Base-by-base conservation (phyloP, 1,284 basidiomycete genomes). In the Ganoderma boninense region DNA sequence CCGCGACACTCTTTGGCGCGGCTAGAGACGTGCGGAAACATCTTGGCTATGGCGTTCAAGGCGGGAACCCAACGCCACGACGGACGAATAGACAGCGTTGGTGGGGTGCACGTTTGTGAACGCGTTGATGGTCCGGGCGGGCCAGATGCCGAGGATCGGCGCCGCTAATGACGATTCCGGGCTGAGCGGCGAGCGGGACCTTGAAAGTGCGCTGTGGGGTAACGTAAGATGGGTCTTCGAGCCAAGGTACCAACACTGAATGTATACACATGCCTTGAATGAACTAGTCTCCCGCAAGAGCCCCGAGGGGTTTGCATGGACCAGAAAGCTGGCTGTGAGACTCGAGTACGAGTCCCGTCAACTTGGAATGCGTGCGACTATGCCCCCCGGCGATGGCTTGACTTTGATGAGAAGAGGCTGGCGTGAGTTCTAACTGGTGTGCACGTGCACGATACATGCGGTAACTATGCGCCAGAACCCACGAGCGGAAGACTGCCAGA, bases 21-120 rank as follows among this genome's bases (percentile, higher is more conserved):
- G 40, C 11, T 40, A 5, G 23, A 32, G 18, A 5, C 52, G 63
- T 62, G 44, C 68, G 66, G 46, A 59, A 16, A 59, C 32, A 23
- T 32, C 38, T 40, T 35, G 18, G 20, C 29, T n/a, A 46, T 43
- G 44, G 40, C 42, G 13, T 59, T 16, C 7, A 40, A 26, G 32
- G 35, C 38, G 23, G 20, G 20, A 32, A 54, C 14, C 29, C 10
- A 13, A 11, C 23, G 5, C 2, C 23, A 42, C 26, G 38, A 32
- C 11, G 46, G 59, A 46, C 71, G 68, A 72, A 72, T 72, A 49
- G 56, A 63, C 40, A 43, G 8, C 20, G 26, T 10, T 11, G 26
- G 49, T 14, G 7, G 44, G 63, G 65, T 68, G 52, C 71, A 72
- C 71, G 71, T 72, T 72, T 57, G 52, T 69, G 66, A 56, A 57